phyloP scores from a whole-genome alignment of 345 rosid species.

The Anastatica hierochuntica region DNA sequence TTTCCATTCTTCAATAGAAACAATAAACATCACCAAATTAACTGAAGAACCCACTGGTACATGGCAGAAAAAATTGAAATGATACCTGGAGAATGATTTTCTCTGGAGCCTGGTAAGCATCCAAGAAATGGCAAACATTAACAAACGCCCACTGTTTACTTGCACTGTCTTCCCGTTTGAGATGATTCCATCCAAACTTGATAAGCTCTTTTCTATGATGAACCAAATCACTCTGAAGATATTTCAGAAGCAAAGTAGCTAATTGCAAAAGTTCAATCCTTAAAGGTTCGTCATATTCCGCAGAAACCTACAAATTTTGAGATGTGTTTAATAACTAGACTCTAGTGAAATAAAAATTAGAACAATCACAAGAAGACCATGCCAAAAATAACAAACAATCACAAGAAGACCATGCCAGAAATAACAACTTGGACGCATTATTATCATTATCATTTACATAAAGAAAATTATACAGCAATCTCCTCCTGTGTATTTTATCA shows the following conservation, averaged over 20 bases:
- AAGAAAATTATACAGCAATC: conserved; percentile 5
- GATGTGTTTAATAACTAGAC: conserved; percentile 2
- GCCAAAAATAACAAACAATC: too few species aligned
- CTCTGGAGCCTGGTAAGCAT: conserved; percentile 98
- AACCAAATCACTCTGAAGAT: conserved; percentile 88
- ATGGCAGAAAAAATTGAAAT: not conserved
- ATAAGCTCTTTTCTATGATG: conserved; percentile 93
- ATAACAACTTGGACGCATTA: not conserved
- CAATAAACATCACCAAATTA: conserved; percentile 1
- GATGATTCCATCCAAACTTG: conserved; percentile 99
- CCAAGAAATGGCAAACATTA: conserved; percentile 96
- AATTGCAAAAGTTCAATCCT: conserved; percentile 98
- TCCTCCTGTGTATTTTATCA: not conserved
- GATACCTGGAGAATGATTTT: conserved; percentile 93
- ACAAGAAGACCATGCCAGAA: not conserved
- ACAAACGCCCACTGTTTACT: conserved; percentile 99
- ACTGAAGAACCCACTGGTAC: not conserved
- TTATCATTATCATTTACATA: not conserved
- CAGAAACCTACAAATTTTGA: conserved; percentile 61
- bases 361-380: not conserved
- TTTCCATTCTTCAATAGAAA: not conserved
- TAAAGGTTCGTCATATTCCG: conserved; percentile 87
- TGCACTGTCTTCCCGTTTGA: conserved; percentile 97
- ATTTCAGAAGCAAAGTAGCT: conserved; percentile 90
- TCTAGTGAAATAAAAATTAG: not conserved